Evolutionary conservation across 1,139 yeast species (phyloP).

Genomic region (Geotrichum bryndzae): DNA sequence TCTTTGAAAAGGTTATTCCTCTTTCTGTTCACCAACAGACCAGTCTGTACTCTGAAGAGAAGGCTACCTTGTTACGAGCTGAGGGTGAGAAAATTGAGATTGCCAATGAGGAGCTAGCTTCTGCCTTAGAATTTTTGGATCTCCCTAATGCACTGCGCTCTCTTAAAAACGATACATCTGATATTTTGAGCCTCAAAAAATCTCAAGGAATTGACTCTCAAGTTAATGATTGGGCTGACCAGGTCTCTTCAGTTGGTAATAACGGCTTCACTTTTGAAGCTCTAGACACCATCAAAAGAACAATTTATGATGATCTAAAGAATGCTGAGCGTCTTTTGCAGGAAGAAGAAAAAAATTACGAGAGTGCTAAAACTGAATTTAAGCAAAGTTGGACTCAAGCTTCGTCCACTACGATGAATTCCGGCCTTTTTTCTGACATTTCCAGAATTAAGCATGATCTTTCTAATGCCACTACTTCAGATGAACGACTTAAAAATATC

Average conservation of each 20-base stretch:
- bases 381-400: slow-evolving; percentile 39
- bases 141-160: slow-evolving; percentile 63
- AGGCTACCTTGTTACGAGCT: slow-evolving; percentile 66
- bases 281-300: slow-evolving; percentile 21
- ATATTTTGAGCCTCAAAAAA: slow-evolving; percentile 17
- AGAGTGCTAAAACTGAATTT: slow-evolving; percentile 31
- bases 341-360: slow-evolving; percentile 37
- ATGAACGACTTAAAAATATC: slow-evolving; percentile 48
- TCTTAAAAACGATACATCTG: slow-evolving; percentile 28
- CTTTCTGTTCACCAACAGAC: slow-evolving; percentile 79
- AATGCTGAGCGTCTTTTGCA: slow-evolving; percentile 39
- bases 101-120: slow-evolving; percentile 70
- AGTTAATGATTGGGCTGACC: slow-evolving; percentile 36
- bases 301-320: slow-evolving; percentile 31
- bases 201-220: slow-evolving; percentile 23
- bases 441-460: slow-evolving; percentile 58
- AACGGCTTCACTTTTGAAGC: slow-evolving; percentile 1
- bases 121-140: slow-evolving; percentile 73
- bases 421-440: slow-evolving; percentile 46
- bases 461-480: slow-evolving; percentile 63
- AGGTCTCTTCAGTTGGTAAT: slow-evolving; percentile 19
- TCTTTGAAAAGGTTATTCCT: slow-evolving; percentile 77
- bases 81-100: slow-evolving; percentile 73
- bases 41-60: slow-evolving; percentile 83
- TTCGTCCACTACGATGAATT: slow-evolving; percentile 34